These are phyloP conservation scores for Cinchona pubescens DNA, from an alignment of 257 asterid genomes.

Conservation along the genomic window DNA sequence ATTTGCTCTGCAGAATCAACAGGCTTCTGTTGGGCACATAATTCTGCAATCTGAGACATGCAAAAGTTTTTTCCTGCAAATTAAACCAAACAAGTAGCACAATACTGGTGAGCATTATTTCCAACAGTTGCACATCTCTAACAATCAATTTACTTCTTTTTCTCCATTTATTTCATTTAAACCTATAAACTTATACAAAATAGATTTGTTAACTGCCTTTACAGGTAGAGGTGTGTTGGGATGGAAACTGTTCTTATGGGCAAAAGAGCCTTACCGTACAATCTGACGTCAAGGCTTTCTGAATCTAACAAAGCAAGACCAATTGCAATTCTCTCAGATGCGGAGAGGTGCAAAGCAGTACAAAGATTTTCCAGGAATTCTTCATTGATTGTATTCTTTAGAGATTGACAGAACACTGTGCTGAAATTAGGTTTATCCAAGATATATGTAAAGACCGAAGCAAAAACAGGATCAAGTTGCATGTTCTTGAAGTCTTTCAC, in stretches of 20 bases:
- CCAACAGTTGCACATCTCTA: not conserved
- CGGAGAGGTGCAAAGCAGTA: conserved; percentile 52
- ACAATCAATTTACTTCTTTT: not conserved
- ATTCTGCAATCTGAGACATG: conserved; percentile 70
- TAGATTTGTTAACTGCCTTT: not conserved
- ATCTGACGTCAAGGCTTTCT: conserved; percentile 58
- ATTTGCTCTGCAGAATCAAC: conserved; percentile 61
- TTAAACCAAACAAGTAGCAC: not conserved
- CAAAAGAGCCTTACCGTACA: conserved; percentile 62
- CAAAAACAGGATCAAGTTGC: conserved; percentile 58
- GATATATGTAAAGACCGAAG: conserved; percentile 61
- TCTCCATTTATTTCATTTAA: not conserved
- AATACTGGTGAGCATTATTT: not conserved
- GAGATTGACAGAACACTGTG: conserved; percentile 66
- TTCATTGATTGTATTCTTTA: conserved; percentile 54
- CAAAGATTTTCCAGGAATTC: conserved; percentile 71
- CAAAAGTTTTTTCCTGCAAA: conserved; percentile 85
- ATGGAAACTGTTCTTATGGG: too few species aligned
- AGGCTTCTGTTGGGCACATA: conserved; percentile 49
- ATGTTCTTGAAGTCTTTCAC: conserved; percentile 58
- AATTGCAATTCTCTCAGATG: conserved; percentile 67
- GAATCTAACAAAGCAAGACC: conserved; percentile 89
- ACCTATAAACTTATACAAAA: not conserved
- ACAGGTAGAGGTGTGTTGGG: not conserved
- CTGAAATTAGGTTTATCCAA: conserved; percentile 78